Evolutionary conservation across 306 rosid genomes (phyloP).

Genomic region (Vigna angularis): DNA sequence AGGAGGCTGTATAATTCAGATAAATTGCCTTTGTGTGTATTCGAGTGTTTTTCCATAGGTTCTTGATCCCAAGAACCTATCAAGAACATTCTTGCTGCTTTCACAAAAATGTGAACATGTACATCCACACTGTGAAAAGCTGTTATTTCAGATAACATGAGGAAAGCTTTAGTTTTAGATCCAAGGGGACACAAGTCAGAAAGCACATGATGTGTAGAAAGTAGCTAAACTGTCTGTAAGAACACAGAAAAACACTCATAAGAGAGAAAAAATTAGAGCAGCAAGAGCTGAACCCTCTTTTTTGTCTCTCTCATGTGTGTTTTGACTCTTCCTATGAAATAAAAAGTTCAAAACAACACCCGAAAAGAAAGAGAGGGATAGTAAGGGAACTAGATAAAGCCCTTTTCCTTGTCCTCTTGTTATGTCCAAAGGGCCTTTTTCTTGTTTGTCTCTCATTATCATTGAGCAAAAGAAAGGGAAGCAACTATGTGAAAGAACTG

Average conservation of each 20-base stretch:
- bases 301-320: constrained; percentile 33
- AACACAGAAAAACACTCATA: constrained; percentile 29
- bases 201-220: constrained; percentile 41
- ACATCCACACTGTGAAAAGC: constrained; percentile 35
- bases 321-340: constrained; percentile 33
- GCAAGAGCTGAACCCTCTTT: neutral
- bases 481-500: constrained; percentile 97
- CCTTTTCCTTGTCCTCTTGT: constrained; percentile 20
- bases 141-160: neutral
- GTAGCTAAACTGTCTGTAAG: constrained; percentile 28
- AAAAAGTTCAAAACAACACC: constrained; percentile 27
- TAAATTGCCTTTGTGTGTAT: too few relatives aligned
- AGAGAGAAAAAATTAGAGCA: constrained; percentile 18
- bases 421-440: neutral
- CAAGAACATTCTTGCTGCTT: constrained; percentile 49
- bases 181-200: constrained; percentile 51
- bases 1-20: too few relatives aligned
- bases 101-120: constrained; percentile 25
- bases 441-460: constrained; percentile 4
- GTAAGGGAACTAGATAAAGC: constrained; percentile 18
- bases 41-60: too few relatives aligned
- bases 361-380: neutral
- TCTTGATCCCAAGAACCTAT: too few relatives aligned
- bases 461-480: constrained; percentile 69
- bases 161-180: constrained; percentile 28